Evolutionary conservation across 306 rosid species (phyloP).

Genomic region (Chamaecrista fasciculata): DNA sequence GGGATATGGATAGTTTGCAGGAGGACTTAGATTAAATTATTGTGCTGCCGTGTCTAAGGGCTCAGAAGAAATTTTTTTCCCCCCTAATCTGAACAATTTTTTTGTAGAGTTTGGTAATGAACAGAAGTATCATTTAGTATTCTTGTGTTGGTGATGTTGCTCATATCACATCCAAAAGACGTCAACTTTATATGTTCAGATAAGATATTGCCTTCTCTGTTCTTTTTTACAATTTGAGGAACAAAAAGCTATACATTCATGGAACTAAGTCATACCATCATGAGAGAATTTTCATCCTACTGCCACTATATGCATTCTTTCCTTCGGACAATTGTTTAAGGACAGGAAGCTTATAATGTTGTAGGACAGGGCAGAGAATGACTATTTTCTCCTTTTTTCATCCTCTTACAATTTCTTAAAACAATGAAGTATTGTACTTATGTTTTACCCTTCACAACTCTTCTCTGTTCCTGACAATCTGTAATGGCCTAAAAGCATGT

Average conservation of each 20-base stretch:
- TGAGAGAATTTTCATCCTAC: background rate
- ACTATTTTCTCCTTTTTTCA: background rate
- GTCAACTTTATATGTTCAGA: background rate
- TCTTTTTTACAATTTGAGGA: background rate
- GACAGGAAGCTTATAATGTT: no score
- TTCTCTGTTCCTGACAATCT: background rate
- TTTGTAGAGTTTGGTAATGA: background rate
- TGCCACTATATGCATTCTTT: background rate
- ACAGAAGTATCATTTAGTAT: background rate
- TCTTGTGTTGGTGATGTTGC: background rate
- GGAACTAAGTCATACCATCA: background rate
- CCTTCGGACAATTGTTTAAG: background rate
- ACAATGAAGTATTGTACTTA: background rate
- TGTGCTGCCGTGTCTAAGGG: background rate
- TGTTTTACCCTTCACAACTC: background rate
- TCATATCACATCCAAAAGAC: background rate
- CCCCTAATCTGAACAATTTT: background rate
- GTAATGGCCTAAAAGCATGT: background rate
- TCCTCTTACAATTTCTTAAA: background rate
- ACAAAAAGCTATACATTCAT: background rate
- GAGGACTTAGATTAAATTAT: background rate
- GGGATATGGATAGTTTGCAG: background rate
- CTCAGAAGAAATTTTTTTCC: background rate
- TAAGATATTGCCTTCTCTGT: background rate
- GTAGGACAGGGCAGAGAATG: background rate